Evolutionary conservation across 2,329 filamentous ascomycete species (phyloP).

Genomic region (Colletotrichum phormii): DNA sequence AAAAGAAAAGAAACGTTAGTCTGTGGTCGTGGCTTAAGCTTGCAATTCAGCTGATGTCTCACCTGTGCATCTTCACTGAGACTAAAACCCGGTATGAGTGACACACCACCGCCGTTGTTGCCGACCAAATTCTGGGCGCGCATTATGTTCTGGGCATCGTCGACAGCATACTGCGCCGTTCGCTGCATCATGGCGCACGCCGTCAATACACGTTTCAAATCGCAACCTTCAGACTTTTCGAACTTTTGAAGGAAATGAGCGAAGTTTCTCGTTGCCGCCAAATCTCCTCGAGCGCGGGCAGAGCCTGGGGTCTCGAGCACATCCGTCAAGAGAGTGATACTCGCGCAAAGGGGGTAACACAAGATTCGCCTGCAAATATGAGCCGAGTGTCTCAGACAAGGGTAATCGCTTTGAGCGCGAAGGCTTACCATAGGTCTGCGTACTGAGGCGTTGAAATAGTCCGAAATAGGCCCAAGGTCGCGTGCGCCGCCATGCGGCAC

Average conservation of each 20-base stretch:
- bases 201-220: slow-evolving; percentile 27
- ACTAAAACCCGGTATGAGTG: slow-evolving; percentile 13
- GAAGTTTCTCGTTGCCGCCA: slow-evolving; percentile 27
- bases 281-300: slow-evolving; percentile 16
- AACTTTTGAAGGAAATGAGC: slow-evolving; percentile 33
- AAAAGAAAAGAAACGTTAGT: not conserved
- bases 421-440: slow-evolving; percentile 29
- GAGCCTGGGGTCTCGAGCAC: slow-evolving; percentile 32
- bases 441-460: slow-evolving; percentile 22
- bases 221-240: slow-evolving; percentile 25
- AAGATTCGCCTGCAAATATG: slow-evolving; percentile 22
- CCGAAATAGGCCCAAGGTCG: slow-evolving; percentile 19
- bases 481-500: slow-evolving; percentile 27
- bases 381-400: not conserved
- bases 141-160: slow-evolving; percentile 27
- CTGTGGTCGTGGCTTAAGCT: not conserved
- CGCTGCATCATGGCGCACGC: slow-evolving; percentile 31
- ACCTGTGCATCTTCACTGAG: slow-evolving; percentile 25
- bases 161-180: slow-evolving; percentile 24
- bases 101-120: not conserved
- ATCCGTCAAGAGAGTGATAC: slow-evolving; percentile 27
- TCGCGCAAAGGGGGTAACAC: slow-evolving; percentile 33
- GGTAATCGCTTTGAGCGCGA: not conserved
- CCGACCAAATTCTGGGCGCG: slow-evolving; percentile 16
- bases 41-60: not conserved